These are phyloP conservation scores for Saccharomycopsis babjevae DNA, from an alignment of 805 yeast species.

Conservation along the genomic window DNA sequence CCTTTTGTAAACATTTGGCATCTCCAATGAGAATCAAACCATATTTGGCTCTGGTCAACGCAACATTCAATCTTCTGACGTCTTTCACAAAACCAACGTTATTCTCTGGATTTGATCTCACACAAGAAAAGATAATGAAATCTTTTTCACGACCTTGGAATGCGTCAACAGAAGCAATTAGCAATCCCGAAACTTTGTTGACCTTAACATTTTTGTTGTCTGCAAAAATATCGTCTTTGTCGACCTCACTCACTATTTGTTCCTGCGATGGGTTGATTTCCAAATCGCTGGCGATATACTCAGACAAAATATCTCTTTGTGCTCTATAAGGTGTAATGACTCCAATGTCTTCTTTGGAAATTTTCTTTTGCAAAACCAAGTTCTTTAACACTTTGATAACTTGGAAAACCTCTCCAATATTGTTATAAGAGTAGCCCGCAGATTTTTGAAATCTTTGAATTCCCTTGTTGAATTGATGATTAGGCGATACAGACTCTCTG, in stretches of 20 bases:
- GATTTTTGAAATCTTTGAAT: constrained; percentile 30
- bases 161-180: constrained; percentile 58
- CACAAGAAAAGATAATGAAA: constrained; percentile 53
- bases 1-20: constrained; percentile 35
- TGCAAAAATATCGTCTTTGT: constrained; percentile 47
- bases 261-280: constrained; percentile 45
- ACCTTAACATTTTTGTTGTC: constrained; percentile 39
- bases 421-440: constrained; percentile 49
- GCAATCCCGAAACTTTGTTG: constrained; percentile 35
- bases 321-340: constrained; percentile 71
- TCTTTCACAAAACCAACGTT: constrained; percentile 70
- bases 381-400: constrained; percentile 39
- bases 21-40: constrained; percentile 59
- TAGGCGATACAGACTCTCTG: constrained; percentile 39
- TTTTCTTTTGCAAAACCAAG: constrained; percentile 44
- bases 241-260: constrained; percentile 41
- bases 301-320: constrained; percentile 54
- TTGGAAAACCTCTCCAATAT: constrained; percentile 40
- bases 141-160: constrained; percentile 74
- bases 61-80: constrained; percentile 56
- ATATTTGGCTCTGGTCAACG: constrained; percentile 58
- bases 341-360: constrained; percentile 44
- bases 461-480: constrained; percentile 27
- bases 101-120: constrained; percentile 61
- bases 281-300: constrained; percentile 36